Base-by-base conservation (phyloP, 2,329 filamentous ascomycete genomes). In the Phoma sp. region DNA sequence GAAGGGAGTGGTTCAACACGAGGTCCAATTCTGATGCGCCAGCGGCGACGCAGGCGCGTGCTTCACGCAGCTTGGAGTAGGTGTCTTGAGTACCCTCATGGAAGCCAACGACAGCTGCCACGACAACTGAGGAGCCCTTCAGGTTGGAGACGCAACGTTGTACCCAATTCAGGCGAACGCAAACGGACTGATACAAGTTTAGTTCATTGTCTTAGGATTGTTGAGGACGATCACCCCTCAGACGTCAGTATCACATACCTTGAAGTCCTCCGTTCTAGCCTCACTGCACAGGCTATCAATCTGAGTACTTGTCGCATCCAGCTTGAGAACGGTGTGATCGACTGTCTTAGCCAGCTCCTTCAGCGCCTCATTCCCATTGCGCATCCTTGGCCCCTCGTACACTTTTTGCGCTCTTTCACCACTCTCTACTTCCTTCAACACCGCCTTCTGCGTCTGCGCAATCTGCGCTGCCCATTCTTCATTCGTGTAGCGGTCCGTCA, bases 31-130 rank as follows among this genome's bases (percentile, higher is more conserved):
- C 84, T 1, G 67, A 69, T 1, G 84, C 84, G 17, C 84, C 84
- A 15, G 77, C 73, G 7, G 67, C 61, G 29, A 85, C 70, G 12
- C 83, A 82, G 10, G 74, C 71, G 21, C 74, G 73, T 0, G 82
- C 79, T 71, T 87, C 83, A 17, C 67, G 68, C n/a, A 81, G 72
- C 65, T 85, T 86, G 26, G 77, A 71, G 3, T 74, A 65, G 0
- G 82, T 80, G 40, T 79, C 73, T 56, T 84, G 74, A 0, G 81
- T 85, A 11, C 84, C 84, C 65, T 86, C 83, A 47, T 82, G 84
- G 67, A 87, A 87, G 18, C 82, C 83, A 9, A 87, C 77, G 5
- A 87, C 84, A 59, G 81, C 83, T 37, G 83, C 82, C 17, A 86
- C 79, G 20, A 76, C 74, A n/a, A 84, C 78, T 5, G 68, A 67